Percentiles rank a stretch among this genome's conserved stretches.
Evolutionary conservation across 768 basidiomycete species (phyloP).

Genomic region (Cubamyces sp.): DNA sequence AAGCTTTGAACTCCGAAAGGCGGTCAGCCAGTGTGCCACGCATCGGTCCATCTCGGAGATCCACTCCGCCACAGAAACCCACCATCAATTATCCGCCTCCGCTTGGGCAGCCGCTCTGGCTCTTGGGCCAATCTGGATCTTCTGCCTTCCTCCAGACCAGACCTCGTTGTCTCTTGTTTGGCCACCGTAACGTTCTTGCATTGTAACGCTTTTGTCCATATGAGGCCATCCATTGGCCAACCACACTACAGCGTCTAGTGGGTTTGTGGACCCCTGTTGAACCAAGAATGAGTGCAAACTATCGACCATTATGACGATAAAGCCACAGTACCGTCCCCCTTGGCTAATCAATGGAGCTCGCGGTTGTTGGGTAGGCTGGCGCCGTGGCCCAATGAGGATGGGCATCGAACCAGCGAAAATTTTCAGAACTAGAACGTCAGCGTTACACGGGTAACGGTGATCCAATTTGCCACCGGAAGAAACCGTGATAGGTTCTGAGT

Average conservation of each 20-base stretch:
- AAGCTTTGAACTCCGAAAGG: constrained; percentile 22
- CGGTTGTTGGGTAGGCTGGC: too few species aligned
- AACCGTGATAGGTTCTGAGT: background rate
- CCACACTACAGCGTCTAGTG: background rate
- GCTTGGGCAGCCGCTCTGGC: background rate
- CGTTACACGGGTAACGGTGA: background rate
- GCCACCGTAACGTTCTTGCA: constrained; percentile 10
- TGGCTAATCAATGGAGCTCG: background rate
- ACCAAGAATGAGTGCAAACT: background rate
- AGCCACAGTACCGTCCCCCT: too few species aligned
- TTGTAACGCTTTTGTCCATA: background rate
- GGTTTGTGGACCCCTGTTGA: background rate
- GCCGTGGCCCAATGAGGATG: background rate
- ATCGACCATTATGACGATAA: too few species aligned
- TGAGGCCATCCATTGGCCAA: background rate
- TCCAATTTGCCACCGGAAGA: background rate
- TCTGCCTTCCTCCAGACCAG: background rate
- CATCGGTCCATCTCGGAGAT: constrained; percentile 21
- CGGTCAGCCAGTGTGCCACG: constrained; percentile 5
- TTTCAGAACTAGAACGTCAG: background rate
- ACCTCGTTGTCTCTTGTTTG: constrained; percentile 17
- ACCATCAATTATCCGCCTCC: constrained; percentile 4
- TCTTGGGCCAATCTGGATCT: too few species aligned
- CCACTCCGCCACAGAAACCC: background rate
- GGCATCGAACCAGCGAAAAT: constrained; percentile 1